Conservation (phyloP, 225 moss, liverwort and hornwort species). For the Climacium dendroides region DNA sequence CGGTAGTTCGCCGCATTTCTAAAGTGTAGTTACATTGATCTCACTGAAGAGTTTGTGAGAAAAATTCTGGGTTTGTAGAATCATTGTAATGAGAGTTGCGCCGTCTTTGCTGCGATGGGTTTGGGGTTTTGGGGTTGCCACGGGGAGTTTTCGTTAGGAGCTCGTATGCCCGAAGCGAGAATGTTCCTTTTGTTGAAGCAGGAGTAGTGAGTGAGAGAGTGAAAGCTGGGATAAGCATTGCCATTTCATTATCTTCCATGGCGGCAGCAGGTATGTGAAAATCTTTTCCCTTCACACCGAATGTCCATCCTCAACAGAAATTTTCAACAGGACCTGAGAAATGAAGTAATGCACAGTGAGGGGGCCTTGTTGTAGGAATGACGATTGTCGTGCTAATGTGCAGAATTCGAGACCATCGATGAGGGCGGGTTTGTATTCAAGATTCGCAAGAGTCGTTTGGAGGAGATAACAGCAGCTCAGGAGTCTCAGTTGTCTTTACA, state of each 20-base stretch:
- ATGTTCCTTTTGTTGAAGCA: not conserved
- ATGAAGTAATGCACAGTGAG: not conserved
- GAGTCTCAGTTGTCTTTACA: not conserved
- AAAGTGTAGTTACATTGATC: not conserved
- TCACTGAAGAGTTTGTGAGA: not conserved
- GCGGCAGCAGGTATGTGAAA: slow-evolving; percentile 21
- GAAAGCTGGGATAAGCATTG: not conserved
- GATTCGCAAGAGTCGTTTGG: slow-evolving; percentile 33
- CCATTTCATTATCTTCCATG: not conserved
- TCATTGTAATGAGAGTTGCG: not conserved
- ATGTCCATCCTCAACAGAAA: not conserved
- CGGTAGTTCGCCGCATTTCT: not conserved
- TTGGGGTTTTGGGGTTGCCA: not conserved
- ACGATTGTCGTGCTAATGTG: not conserved
- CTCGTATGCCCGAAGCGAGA: not conserved
- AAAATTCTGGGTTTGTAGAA: not conserved
- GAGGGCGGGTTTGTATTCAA: slow-evolving; percentile 43
- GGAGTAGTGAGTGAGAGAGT: not conserved
- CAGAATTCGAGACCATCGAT: slow-evolving; percentile 44
- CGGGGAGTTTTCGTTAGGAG: not conserved
- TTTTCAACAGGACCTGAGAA: not conserved
- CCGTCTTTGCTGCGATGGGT: not conserved
- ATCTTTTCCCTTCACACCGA: not conserved
- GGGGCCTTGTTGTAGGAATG: not conserved
- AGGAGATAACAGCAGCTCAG: slow-evolving; percentile 3